Percentiles rank a stretch among this genome's conserved stretches.
Conservation (phyloP, 108 stramenopile genomes). For the Epipyxis sp. region DNA sequence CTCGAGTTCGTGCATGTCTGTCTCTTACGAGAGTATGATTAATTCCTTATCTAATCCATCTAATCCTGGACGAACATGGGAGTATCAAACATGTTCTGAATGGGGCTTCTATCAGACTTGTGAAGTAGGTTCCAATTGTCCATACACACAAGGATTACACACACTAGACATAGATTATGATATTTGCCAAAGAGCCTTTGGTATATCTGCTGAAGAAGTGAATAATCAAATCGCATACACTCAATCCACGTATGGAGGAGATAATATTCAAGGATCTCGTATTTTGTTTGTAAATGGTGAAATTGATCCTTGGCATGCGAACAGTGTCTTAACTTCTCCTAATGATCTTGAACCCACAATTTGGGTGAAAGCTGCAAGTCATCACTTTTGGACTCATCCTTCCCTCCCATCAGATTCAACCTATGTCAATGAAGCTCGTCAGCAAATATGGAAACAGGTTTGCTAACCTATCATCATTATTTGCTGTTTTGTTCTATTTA, state of each 20-base stretch:
- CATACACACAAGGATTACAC: conserved; percentile 73
- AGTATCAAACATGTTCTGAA: conserved; percentile 91
- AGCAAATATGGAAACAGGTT: conserved; percentile 42
- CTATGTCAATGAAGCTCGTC: conserved; percentile 36
- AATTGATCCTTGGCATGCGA: conserved; percentile 86
- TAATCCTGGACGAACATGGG: conserved; percentile 59
- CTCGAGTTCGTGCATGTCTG: not conserved
- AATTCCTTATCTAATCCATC: not conserved
- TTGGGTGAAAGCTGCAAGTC: conserved; percentile 40
- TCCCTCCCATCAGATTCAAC: conserved; percentile 44
- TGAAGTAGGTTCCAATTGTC: conserved; percentile 62
- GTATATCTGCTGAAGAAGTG: conserved; percentile 58
- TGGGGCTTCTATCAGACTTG: conserved; percentile 94
- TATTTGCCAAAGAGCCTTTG: conserved; percentile 66
- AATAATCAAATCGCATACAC: conserved; percentile 60
- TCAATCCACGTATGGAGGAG: conserved; percentile 71
- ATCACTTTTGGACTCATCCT: conserved; percentile 54
- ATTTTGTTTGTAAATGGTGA: conserved; percentile 81
- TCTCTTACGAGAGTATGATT: not conserved
- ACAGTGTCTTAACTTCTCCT: conserved; percentile 56
- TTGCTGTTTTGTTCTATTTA: too few relatives aligned
- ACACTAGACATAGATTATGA: conserved; percentile 65
- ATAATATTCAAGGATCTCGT: conserved; percentile 50
- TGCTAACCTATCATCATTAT: too few relatives aligned
- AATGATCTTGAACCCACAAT: conserved; percentile 38